Evolutionary conservation across 2,329 filamentous ascomycete species (phyloP).

Genomic region (Scytalidium sp.): DNA sequence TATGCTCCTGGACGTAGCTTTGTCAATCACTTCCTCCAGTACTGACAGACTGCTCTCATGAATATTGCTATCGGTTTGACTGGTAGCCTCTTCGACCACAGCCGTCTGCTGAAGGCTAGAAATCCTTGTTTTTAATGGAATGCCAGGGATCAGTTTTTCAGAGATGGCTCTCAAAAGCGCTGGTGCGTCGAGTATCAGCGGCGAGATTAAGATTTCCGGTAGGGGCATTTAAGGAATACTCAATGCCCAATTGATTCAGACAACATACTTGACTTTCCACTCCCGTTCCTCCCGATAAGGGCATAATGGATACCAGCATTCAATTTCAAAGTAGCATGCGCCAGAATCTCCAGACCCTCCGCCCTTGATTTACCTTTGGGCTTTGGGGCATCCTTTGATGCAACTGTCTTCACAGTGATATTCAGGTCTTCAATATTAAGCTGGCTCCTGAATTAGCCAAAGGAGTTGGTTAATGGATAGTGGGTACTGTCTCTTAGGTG

Average conservation of each 20-base stretch:
- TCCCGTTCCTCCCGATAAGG: conserved; percentile 75
- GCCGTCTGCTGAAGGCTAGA: conserved; percentile 68
- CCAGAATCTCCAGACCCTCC: conserved; percentile 63
- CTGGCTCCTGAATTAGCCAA: conserved; percentile 32
- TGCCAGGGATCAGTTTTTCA: conserved; percentile 75
- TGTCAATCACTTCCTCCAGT: conserved; percentile 66
- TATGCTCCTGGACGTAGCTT: conserved; percentile 52
- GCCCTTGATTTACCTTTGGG: conserved; percentile 49
- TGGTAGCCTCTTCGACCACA: conserved; percentile 9
- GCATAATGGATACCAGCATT: conserved; percentile 75
- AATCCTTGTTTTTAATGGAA: conserved; percentile 62
- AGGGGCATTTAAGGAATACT: neutral
- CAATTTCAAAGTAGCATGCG: conserved; percentile 66
- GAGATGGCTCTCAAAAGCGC: conserved; percentile 72
- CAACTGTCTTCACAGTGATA: conserved; percentile 56
- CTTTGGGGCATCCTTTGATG: conserved; percentile 32
- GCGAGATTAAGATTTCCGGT: neutral
- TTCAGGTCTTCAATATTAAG: conserved; percentile 71
- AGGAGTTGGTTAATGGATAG: neutral
- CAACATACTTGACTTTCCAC: conserved; percentile 72
- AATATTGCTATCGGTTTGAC: too few species aligned
- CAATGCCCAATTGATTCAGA: neutral
- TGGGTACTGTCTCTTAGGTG: neutral
- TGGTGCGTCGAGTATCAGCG: conserved; percentile 27
- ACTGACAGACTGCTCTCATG: conserved; percentile 43